phyloP scores from a whole-genome alignment of 2,329 filamentous ascomycete genomes.

The Exophiala xenobiotica region DNA sequence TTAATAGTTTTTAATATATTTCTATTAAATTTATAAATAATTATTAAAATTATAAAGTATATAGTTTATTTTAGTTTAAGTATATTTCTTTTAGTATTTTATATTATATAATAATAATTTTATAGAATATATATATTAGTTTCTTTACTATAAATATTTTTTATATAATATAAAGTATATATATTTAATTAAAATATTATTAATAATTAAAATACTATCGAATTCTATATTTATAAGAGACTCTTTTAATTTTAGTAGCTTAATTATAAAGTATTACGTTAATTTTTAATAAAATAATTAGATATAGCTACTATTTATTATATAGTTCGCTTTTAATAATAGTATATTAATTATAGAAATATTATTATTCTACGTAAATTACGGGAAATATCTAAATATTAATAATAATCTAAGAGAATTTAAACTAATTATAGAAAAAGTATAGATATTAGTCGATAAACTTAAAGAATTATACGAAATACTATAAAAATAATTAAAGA shows the following conservation, averaged over 20 bases:
- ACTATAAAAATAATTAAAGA: slow-evolving; percentile 10
- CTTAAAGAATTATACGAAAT: slow-evolving; percentile 11
- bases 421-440: slow-evolving; percentile 5
- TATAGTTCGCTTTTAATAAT: slow-evolving; percentile 8
- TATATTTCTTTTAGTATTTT: too few species aligned
- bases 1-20: slow-evolving; percentile 13
- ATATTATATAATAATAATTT: not conserved
- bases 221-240: not conserved
- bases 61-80: too few species aligned
- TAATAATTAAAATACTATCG: not conserved
- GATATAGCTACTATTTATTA: slow-evolving; percentile 25
- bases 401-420: slow-evolving; percentile 1
- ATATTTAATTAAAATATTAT: not conserved
- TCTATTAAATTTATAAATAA: not conserved
- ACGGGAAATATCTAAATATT: slow-evolving; percentile 10
- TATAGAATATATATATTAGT: not conserved
- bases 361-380: slow-evolving; percentile 17
- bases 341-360: slow-evolving; percentile 4
- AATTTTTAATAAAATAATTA: not conserved
- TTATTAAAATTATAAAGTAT: not conserved
- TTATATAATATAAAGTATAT: not conserved
- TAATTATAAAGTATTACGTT: slow-evolving; percentile 1
- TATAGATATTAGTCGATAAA: too few species aligned
- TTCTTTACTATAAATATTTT: not conserved
- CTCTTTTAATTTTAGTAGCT: slow-evolving; percentile 8